Percentiles rank a stretch among this genome's conserved stretches.
Conservation (phyloP, 768 basidiomycete genomes). For the Chiua virens region DNA sequence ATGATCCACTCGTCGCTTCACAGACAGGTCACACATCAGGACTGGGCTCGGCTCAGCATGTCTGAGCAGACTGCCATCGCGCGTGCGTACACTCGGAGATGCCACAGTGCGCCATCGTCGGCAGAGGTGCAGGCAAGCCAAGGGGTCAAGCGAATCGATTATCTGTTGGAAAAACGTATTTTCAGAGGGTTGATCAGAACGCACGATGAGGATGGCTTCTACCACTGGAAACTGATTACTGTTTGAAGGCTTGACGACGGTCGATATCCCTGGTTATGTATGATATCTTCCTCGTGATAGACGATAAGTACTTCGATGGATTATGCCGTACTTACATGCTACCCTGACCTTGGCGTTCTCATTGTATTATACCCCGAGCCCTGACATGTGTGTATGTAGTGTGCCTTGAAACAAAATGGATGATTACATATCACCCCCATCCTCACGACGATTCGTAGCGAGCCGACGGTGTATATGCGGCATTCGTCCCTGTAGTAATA, state of each 20-base stretch:
- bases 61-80: conserved; percentile 33
- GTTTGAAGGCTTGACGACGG: not conserved
- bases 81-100: conserved; percentile 38
- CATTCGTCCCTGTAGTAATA: too few species aligned
- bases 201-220: conserved; percentile 29
- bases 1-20: conserved; percentile 51
- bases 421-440: not conserved
- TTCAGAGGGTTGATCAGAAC: conserved; percentile 40
- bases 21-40: conserved; percentile 35
- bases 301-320: not conserved
- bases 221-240: conserved; percentile 31
- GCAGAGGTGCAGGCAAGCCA: conserved; percentile 34
- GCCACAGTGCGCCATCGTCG: conserved; percentile 28
- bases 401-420: not conserved
- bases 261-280: not conserved
- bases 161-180: conserved; percentile 32
- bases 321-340: conserved; percentile 1
- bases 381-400: not conserved
- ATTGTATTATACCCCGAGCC: not conserved
- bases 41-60: conserved; percentile 33
- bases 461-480: too few species aligned
- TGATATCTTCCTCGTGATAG: conserved; percentile 1
- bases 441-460: too few species aligned
- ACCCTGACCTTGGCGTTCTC: not conserved
- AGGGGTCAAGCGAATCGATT: conserved; percentile 43